Evolutionary conservation across 2,329 filamentous ascomycete species (phyloP).

Genomic region (Pseudogymnoascus sp.): DNA sequence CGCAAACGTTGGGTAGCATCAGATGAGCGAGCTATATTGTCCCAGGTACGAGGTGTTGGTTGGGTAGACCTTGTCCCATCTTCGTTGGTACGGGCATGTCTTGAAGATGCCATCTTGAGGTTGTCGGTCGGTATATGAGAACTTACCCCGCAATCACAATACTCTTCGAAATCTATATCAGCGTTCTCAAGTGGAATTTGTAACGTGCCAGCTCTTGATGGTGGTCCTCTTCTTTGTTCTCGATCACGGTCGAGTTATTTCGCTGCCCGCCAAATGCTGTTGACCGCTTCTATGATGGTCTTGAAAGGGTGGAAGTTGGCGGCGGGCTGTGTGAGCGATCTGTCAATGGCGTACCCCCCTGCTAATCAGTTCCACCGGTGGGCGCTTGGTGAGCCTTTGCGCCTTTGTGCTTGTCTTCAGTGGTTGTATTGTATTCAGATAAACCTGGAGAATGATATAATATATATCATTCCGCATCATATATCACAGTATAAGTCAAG

Average conservation of each 20-base stretch:
- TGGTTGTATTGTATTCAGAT: not conserved
- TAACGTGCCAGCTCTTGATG: not conserved
- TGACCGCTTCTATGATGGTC: slow-evolving; percentile 5
- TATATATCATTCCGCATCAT: not conserved
- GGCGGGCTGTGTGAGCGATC: slow-evolving; percentile 4
- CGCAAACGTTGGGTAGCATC: slow-evolving; percentile 2
- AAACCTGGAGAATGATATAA: not conserved
- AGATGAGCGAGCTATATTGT: slow-evolving; percentile 5
- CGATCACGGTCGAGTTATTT: not conserved
- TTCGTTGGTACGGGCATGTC: not conserved
- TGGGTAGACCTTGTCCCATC: not conserved
- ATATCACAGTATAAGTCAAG: not conserved
- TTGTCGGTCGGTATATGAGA: slow-evolving; percentile 1
- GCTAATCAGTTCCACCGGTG: not conserved
- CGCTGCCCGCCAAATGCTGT: not conserved
- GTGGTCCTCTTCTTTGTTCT: not conserved
- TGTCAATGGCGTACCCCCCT: slow-evolving; percentile 6
- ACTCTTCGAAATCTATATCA: not conserved
- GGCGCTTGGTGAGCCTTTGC: not conserved
- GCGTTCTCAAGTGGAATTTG: not conserved
- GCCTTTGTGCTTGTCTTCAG: not conserved
- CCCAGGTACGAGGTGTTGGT: slow-evolving; percentile 2
- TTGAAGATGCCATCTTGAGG: slow-evolving; percentile 3
- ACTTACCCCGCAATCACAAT: slow-evolving; percentile 3
- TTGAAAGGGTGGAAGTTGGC: slow-evolving; percentile 1